Evolutionary conservation across 2,329 filamentous ascomycete genomes (phyloP).

Genomic region (Colletotrichum truncatum): DNA sequence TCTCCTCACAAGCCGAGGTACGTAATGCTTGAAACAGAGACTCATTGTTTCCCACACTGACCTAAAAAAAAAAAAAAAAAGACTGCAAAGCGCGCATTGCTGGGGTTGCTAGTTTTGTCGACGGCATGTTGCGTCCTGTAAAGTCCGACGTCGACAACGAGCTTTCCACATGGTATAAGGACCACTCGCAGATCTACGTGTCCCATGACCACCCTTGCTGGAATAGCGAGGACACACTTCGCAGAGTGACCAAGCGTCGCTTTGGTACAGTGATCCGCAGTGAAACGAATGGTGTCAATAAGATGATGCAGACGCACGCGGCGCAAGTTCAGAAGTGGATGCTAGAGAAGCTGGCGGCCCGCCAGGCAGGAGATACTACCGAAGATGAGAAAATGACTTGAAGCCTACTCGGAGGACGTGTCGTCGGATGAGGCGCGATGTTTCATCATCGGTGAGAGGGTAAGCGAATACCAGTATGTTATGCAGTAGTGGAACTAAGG

Average conservation of each 20-base stretch:
- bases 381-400: slow-evolving; percentile 55
- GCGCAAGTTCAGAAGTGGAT: slow-evolving; percentile 63
- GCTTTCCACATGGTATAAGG: slow-evolving; percentile 83
- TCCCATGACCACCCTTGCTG: slow-evolving; percentile 80
- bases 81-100: slow-evolving; percentile 74
- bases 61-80: too few relatives aligned
- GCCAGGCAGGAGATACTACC: slow-evolving; percentile 53
- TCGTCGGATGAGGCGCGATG: too few relatives aligned
- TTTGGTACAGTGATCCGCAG: slow-evolving; percentile 68
- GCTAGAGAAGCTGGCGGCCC: slow-evolving; percentile 44
- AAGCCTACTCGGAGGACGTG: too few relatives aligned
- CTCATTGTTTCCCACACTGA: not conserved
- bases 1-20: slow-evolving; percentile 81
- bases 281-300: slow-evolving; percentile 55
- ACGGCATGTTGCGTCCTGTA: slow-evolving; percentile 79
- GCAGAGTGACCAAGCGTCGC: slow-evolving; percentile 67
- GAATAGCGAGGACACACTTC: slow-evolving; percentile 67
- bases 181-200: slow-evolving; percentile 83
- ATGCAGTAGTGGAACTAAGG: not conserved
- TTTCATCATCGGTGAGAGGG: too few relatives aligned
- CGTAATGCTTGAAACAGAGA: slow-evolving; percentile 4
- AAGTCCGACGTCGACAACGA: slow-evolving; percentile 80
- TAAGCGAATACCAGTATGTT: too few relatives aligned
- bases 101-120: slow-evolving; percentile 84
- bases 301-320: slow-evolving; percentile 66